phyloP scores from a whole-genome alignment of 176 grass and related monocot species.

The Carex pumila region DNA sequence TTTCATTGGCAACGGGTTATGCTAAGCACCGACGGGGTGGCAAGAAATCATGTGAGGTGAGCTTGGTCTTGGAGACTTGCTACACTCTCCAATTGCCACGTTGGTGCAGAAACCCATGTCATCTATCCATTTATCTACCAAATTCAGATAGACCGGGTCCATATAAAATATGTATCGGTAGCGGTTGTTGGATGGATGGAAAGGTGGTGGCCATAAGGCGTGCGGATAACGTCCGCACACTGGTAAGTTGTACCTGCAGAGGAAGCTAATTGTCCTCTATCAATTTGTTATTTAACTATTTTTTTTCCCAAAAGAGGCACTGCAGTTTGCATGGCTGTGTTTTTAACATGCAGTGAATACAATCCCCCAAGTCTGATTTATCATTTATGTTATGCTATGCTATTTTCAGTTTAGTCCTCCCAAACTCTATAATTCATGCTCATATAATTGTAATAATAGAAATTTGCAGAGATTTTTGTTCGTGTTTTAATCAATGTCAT shows the following conservation, averaged over 20 bases:
- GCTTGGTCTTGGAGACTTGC: neutral
- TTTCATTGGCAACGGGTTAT: conserved; percentile 19
- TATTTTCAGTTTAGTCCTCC: neutral
- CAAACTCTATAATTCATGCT: neutral
- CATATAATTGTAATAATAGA: too few species aligned
- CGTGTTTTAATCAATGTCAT: too few species aligned
- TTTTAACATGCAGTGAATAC: neutral
- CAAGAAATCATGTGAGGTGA: neutral
- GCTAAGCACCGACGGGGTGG: conserved; percentile 24
- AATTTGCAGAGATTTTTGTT: too few species aligned
- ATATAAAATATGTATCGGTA: neutral
- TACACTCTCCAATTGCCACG: neutral
- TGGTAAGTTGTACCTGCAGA: conserved; percentile 21
- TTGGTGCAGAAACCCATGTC: neutral
- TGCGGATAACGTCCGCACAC: conserved; percentile 30
- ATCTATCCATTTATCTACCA: neutral
- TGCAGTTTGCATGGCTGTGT: neutral
- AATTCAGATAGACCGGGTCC: neutral
- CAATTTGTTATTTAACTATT: neutral
- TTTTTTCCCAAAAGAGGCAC: neutral
- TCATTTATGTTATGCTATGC: too few species aligned
- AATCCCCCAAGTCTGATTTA: neutral
- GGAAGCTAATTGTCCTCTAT: neutral
- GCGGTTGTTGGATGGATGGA: conserved; percentile 34
- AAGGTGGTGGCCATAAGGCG: conserved; percentile 31